Evolutionary conservation across 2,329 filamentous ascomycete genomes (phyloP).

Genomic region (Xylariaceae sp.): DNA sequence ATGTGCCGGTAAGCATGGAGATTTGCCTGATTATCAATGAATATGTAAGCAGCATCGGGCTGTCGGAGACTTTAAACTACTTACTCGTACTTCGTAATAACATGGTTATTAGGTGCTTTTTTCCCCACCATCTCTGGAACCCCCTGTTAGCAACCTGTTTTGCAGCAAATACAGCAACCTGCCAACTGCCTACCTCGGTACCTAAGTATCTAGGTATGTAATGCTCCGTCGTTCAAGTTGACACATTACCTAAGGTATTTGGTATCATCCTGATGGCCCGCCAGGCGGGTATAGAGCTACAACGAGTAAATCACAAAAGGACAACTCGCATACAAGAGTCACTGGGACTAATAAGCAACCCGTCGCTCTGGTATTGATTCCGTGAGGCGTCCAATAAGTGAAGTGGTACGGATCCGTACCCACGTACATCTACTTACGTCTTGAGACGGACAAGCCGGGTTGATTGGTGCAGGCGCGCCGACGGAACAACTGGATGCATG

Average conservation of each 20-base stretch:
- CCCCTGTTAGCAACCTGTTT: not conserved
- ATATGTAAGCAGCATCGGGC: conserved; percentile 32
- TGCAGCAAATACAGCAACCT: too few relatives aligned
- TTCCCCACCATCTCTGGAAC: not conserved
- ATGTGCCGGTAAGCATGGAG: not conserved
- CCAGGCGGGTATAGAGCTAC: not conserved
- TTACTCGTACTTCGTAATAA: not conserved
- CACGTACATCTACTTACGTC: too few relatives aligned
- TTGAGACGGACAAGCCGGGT: not conserved
- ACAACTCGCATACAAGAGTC: too few relatives aligned
- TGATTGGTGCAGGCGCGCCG: not conserved
- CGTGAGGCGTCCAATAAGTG: not conserved
- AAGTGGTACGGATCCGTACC: not conserved
- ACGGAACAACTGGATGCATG: conserved; percentile 7
- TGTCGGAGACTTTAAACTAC: not conserved
- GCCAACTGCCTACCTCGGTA: too few relatives aligned
- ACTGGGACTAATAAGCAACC: too few relatives aligned
- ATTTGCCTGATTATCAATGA: conserved; percentile 30
- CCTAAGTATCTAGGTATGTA: too few relatives aligned
- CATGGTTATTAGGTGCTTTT: too few relatives aligned
- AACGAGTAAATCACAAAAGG: not conserved
- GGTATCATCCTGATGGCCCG: not conserved
- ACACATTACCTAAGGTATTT: too few relatives aligned
- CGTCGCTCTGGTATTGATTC: not conserved
- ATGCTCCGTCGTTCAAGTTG: too few relatives aligned